A percentile compares a stretch with the other conserved stretches of the same genome.
phyloP scores from a whole-genome alignment of 768 basidiomycete species.

The Hydnum rufescens region DNA sequence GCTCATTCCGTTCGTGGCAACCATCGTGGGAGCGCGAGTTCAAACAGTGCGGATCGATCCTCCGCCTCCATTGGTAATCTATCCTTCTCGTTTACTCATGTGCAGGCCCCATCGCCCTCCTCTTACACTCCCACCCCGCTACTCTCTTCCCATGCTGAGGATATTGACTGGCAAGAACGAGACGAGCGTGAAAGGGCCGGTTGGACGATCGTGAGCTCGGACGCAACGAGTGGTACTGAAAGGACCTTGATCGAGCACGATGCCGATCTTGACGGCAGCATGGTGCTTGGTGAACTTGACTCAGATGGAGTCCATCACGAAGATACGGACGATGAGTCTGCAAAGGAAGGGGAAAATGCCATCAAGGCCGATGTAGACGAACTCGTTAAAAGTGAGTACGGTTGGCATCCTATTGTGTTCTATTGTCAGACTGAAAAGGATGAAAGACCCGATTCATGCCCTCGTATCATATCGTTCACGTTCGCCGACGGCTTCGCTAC shows the following conservation, averaged over 20 bases:
- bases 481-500: constrained; percentile 17
- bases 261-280: constrained; percentile 51
- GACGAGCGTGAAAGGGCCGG: constrained; percentile 11
- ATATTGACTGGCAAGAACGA: constrained; percentile 2
- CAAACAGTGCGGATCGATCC: background rate
- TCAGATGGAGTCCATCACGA: constrained; percentile 22
- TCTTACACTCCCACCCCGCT: constrained; percentile 42
- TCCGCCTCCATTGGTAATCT: constrained; percentile 20
- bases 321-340: constrained; percentile 10
- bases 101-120: constrained; percentile 50
- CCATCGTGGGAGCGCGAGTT: background rate
- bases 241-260: constrained; percentile 23
- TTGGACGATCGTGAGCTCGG: constrained; percentile 51
- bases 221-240: constrained; percentile 13
- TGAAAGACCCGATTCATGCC: constrained; percentile 10
- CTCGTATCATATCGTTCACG: constrained; percentile 10
- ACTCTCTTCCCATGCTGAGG: constrained; percentile 19
- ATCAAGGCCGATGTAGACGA: constrained; percentile 52
- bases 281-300: constrained; percentile 55
- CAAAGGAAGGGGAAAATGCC: constrained; percentile 17
- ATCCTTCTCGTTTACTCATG: constrained; percentile 64
- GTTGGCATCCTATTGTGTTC: background rate
- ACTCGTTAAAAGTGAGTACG: constrained; percentile 47
- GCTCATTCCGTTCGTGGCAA: background rate
- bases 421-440: constrained; percentile 11